Base-by-base conservation (phyloP, 2,329 filamentous ascomycete species). In the Periconia sp. region DNA sequence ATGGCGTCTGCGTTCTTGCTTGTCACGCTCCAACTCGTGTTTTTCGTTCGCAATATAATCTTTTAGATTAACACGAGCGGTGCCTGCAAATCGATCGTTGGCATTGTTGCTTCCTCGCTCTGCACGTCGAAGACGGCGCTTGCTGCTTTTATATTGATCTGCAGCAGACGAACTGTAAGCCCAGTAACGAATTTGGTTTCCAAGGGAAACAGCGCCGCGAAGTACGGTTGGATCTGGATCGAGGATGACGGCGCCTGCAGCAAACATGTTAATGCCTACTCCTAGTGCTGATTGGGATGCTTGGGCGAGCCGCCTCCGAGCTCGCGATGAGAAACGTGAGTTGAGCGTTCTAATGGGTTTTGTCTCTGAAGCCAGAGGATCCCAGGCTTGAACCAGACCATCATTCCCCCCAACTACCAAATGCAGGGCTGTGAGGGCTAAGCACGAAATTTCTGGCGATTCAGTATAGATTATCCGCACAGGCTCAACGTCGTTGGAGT, bases 351-450 rank as follows among this genome's bases (percentile, higher is more conserved):
- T 86, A 48, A 97, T 83, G 0, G 94, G 91, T 18, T 88, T 85
- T 17, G 82, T 75, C 0, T 83, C 89, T 1, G 93, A 97, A 1
- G 88, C 91, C 45, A 99, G 79, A n/a, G 90, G 90, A 76, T 99
- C 94, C 94, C 94, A 99, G 6, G 92, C 90, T 72, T 97, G 94
- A 5, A 96, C 93, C 2, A 97, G 83, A 1, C 94, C 93, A 74
- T 99, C 94, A 61, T 90, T 96, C 23, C 94, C 94, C 47, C 94
- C 94, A 70, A 96, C 91, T 7, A 97, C 89, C 15, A 99, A 76
- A 68, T 96, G 95, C 15, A 99, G 79, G 1, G 91, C 89, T 1
- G 92, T 91, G 45, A 96, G 73, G 6, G 89, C 94, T 15, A 99
- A 74, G 56, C 87, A 91, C 0, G 92, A 90, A 17, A 97, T 86